phyloP scores from a whole-genome alignment of 2,329 filamentous ascomycete species.

The Aspergillus brasiliensis region DNA sequence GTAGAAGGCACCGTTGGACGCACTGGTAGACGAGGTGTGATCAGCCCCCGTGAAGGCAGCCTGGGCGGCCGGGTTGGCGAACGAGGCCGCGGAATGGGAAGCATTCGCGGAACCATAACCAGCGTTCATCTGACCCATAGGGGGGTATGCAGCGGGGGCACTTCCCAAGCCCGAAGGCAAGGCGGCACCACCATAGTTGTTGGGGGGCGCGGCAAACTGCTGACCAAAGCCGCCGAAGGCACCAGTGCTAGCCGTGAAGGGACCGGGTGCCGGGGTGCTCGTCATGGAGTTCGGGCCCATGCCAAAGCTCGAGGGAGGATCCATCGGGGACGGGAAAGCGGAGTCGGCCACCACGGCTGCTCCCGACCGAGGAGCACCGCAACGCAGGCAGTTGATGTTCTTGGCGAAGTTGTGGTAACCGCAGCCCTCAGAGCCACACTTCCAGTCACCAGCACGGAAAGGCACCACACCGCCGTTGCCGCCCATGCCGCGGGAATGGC shows the following conservation, averaged over 20 bases:
- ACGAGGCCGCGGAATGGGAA: constrained; percentile 80
- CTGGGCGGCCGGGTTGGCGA: constrained; percentile 91
- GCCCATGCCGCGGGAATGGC: constrained; percentile 66
- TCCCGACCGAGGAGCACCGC: constrained; percentile 89
- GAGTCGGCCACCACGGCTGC: constrained; percentile 94
- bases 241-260: constrained; percentile 69
- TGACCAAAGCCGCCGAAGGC: constrained; percentile 70
- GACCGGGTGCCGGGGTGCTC: constrained; percentile 75
- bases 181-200: constrained; percentile 76
- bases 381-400: constrained; percentile 96
- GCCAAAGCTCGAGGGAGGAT: constrained; percentile 76
- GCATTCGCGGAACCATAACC: constrained; percentile 76
- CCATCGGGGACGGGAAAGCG: constrained; percentile 87
- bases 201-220: constrained; percentile 79
- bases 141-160: constrained; percentile 75
- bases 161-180: constrained; percentile 83
- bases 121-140: constrained; percentile 68
- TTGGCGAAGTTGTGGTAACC: constrained; percentile 99
- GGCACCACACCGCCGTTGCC: constrained; percentile 82
- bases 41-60: constrained; percentile 89
- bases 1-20: constrained; percentile 74
- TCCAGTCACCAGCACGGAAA: constrained; percentile 98
- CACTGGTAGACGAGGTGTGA: constrained; percentile 76
- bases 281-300: constrained; percentile 89
- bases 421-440: constrained; percentile 95